Base-by-base conservation (phyloP, 2,329 filamentous ascomycete species). In the Penicillium sp. region DNA sequence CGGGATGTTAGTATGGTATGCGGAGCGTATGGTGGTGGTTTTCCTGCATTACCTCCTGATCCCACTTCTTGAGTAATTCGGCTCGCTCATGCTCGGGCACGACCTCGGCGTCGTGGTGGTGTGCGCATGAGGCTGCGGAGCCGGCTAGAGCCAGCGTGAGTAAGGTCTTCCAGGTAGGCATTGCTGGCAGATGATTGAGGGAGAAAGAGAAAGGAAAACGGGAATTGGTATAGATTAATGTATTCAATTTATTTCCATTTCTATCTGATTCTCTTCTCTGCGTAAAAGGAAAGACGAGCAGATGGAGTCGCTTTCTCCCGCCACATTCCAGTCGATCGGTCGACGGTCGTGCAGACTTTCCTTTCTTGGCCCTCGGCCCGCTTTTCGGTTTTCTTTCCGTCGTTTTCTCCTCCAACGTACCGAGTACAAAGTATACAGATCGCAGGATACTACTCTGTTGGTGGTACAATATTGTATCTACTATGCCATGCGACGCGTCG, bases 401-500 rank as follows among this genome's bases (percentile, higher is more conserved):
- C n/a, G n/a, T 41, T 39, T 27, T 19, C 28, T 43, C 25, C 43
- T 45, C 14, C 46, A 25, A 25, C 22, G 8, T 25, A 25, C 19
- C 5, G n/a, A n/a, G 19, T 22, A 5, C 22, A 25, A 7, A 25
- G 22, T 25, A 25, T 25, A 22, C 19, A 22, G 19, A 3, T 22
- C 6, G 19, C 19, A 22, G 6, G 3, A 22, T 22, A 22, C n/a
- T n/a, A n/a, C n/a, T n/a, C n/a, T n/a, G n/a, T n/a, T n/a, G n/a
- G n/a, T n/a, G 19, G 3, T 22, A 22, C 19, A 22, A 22, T 22
- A 3, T 22, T 22, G 19, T 41, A 27, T 36, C 25, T 36, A 55
- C 37, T 25, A 65, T 66, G 64, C 61, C 46, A 73, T 75, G 73
- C 72, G 73, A 61, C 83, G 88, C 61, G 88, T 93, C 61, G 89